Evolutionary conservation across 2,329 filamentous ascomycete genomes (phyloP), one percentile per base, ranked within the genome.

Genomic region (Davidsoniella eucalypti): DNA sequence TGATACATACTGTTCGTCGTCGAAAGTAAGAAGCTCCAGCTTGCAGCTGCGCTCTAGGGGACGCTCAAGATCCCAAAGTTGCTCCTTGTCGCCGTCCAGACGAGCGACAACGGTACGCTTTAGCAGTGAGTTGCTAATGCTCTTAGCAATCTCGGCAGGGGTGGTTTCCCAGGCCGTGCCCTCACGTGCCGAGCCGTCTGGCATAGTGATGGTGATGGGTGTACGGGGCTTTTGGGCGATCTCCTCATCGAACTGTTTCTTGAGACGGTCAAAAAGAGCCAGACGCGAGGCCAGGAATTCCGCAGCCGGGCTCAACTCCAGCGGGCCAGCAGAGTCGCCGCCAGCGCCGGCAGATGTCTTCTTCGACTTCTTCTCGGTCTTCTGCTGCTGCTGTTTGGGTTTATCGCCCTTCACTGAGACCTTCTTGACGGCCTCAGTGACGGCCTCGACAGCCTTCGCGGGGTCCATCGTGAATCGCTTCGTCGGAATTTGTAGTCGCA

Each of bases 81-180:
- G 75, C 52, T 71, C 67, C 51, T 64, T 61, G 60, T 78, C 73
- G 50, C 83, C 86, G 59, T 96, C 82, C 37, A 96, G 75, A 61
- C 80, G 80, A 42, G 90, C 82, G 60, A 98, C 82, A 54, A 98
- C 85, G 43, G 80, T 88, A 68, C 81, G 84, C 72, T 87, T 87
- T 68, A 78, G 84, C 59, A 84, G 75, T 62, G 79, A 92, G 76
- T 84, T 95, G 67, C 73, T 87, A 64, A 88, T 94, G 60, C 72
- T 76, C 67, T 77, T 84, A 55, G 78, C 78, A 65, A 94, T 80
- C 59, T 81, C 73, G 42, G 73, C 82, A 5, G 92, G 92, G 14
- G 87, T 93, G 57, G 87, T 95, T 69, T 93, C 86, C 83, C 84
- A 96, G 46, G 87, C 80, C 57, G 82, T 90, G 55, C 84, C 92